Evolutionary conservation across 768 basidiomycete species (phyloP), one percentile per base, ranked within the genome.

Genomic region (Russula griseocarnosa): DNA sequence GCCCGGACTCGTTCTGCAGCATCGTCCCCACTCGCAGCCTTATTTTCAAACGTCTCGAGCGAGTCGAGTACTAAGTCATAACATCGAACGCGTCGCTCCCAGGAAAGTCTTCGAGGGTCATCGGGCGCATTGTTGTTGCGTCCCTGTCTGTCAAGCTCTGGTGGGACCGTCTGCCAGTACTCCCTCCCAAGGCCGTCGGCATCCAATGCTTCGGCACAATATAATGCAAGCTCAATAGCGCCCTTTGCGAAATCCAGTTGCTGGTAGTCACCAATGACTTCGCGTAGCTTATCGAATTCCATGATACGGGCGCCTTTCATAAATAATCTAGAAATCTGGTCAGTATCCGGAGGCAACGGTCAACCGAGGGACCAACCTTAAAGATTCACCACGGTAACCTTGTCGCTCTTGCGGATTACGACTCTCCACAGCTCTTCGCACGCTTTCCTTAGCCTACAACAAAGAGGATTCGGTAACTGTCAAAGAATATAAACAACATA

Each of bases 211-310:
- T 81, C 80, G 0, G 96, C 94, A 68, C 93, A 96, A 16, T 83
- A 81, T 52, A 98, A 76, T 11, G 95, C 92, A 24, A 99, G 81
- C 60, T 89, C 86, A 63, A 98, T 79, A 22, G 91, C 88, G 54
- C 96, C 95, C 80, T 86, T 85, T 11, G 92, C 87, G 70, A 88
- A 98, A 62, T 83, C 80, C 60, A 97, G 76, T 64, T 88, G 84
- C 65, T 90, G 90, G 73, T 94, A 98, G 71, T 98, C 92, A n/a
- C 85, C 85, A 65, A 88, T 84, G 32, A 97, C 83, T 71, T 97
- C 94, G 34, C 87, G 81, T 30, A 98, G 81, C 71, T 91, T 89
- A 57, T 92, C 86, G 42, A 92, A 84, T 54, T 90, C 88, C 50
- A 98, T 76, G 63, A 90, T 90, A 32, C 86, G 84, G 7, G 93